Evolutionary conservation across 345 rosid genomes (phyloP), one percentile per base, ranked within the genome.

Genomic region (Rhodamnia rubescens): DNA sequence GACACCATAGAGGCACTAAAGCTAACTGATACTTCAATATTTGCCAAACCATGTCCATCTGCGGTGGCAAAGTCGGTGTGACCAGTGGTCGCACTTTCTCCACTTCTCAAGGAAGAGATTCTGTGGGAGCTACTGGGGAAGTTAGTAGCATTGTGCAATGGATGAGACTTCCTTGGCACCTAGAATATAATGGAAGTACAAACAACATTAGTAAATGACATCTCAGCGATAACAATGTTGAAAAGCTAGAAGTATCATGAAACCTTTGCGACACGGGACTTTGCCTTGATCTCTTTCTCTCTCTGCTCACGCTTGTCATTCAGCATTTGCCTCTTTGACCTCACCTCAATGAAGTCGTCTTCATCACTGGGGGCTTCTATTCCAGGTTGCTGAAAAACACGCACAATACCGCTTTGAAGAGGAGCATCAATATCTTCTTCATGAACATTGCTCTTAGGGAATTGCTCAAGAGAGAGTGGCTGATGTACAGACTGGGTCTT

Each of bases 301-400:
- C 98, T 94, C 90, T 96, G 98, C 88, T 95, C 99, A 86, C 99
- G 98, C 40, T 96, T 94, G 89, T 98, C 97, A 87, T 95, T 96
- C 89, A 94, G 91, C 98, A 98, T 94, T 92, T 98, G 98, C 93
- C 98, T 95, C 92, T 96, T 98, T 84, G 99, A 98, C 88, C 98
- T 95, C 59, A 98, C 99, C 92, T 98, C 96, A 87, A 96, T 98
- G 89, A 98, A 98, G 89, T 98, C 98, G 88, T 97, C 98, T 89
- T 93, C 97, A 55, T 95, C 98, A 88, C 98, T 94, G 51, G 98
- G 97, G 83, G 92, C 93, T 92, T 96, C 98, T 87, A 94, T 95
- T 86, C 96, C 98, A 88, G 93, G 98, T 90, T 97, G 98, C 92
- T 95, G 93, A 84, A 92, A 95, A 87, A 95, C 87, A 40, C 93